Percentiles rank a stretch among this genome's conserved stretches.
Conservation (phyloP, 2,329 filamentous ascomycete species). For the Thelonectria discophora region DNA sequence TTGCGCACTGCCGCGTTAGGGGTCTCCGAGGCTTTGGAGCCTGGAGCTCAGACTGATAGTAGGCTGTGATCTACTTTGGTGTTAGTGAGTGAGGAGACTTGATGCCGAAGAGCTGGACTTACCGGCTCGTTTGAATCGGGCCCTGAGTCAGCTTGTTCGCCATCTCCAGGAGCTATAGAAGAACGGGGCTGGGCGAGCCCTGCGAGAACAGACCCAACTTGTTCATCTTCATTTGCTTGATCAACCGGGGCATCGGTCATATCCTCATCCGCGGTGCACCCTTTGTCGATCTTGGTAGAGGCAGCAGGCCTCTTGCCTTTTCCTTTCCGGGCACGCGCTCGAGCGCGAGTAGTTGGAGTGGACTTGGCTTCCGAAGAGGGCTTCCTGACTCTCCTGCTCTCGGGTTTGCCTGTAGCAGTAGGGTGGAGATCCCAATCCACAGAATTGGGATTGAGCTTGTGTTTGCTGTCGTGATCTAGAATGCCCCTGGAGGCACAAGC, state of each 20-base stretch:
- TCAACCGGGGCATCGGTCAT: background rate
- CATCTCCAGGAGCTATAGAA: background rate
- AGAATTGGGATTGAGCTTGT: conserved; percentile 12
- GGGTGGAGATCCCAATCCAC: conserved; percentile 22
- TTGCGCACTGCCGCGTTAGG: background rate
- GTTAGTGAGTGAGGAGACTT: background rate
- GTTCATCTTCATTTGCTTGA: conserved; percentile 1
- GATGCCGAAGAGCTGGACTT: background rate
- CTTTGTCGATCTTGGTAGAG: background rate
- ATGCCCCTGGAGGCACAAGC: conserved; percentile 12
- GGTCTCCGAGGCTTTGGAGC: background rate
- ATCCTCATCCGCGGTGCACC: background rate
- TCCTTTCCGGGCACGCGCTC: background rate
- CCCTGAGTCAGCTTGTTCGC: background rate
- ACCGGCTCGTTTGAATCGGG: background rate
- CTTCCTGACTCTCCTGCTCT: conserved; percentile 9
- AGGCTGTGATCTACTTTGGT: background rate
- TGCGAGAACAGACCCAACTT: background rate
- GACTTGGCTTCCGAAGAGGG: background rate
- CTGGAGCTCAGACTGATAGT: background rate
- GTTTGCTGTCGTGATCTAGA: conserved; percentile 17
- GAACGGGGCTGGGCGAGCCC: background rate
- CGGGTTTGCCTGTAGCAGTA: background rate
- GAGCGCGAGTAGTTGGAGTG: background rate
- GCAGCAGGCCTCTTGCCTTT: background rate